Percentiles rank a stretch among this genome's conserved stretches.
These are phyloP conservation scores for Globisporangium lucens DNA, from an alignment of 352 stramenopile species.

Conservation along the genomic window DNA sequence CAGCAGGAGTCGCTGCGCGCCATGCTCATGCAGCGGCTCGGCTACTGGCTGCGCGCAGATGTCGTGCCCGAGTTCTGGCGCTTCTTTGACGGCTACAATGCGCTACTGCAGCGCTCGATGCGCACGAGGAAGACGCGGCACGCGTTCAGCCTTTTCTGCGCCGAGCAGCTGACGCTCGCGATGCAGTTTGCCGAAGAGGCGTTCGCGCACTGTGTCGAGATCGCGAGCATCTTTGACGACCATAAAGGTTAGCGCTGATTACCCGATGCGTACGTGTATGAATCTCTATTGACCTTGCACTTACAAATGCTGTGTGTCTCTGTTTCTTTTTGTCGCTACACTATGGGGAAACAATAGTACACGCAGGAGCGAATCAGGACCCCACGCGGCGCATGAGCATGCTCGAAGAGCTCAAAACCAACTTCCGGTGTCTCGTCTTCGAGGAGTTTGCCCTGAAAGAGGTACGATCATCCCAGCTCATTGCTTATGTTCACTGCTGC, in stretches of 20 bases:
- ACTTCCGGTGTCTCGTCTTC: constrained; percentile 55
- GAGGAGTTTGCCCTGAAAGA: constrained; percentile 33
- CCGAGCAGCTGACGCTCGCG: constrained; percentile 65
- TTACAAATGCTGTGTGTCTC: not conserved
- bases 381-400: constrained; percentile 21
- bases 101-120: constrained; percentile 17
- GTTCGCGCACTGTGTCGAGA: constrained; percentile 63
- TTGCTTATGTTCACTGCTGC: not conserved
- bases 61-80: constrained; percentile 62
- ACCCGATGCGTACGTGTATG: not conserved
- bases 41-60: constrained; percentile 63
- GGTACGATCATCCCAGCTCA: constrained; percentile 6
- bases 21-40: constrained; percentile 60
- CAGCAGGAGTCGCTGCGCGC: constrained; percentile 43
- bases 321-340: no score
- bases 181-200: constrained; percentile 73
- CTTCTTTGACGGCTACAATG: constrained; percentile 40
- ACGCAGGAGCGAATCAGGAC: not conserved
- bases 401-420: constrained; percentile 44
- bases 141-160: constrained; percentile 42
- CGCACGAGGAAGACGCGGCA: constrained; percentile 23
- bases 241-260: not conserved
- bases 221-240: constrained; percentile 56
- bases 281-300: not conserved
- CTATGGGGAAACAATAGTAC: not conserved